A percentile compares a stretch with the other conserved stretches of the same genome.
phyloP scores from a whole-genome alignment of 2,329 filamentous ascomycete species.

The Sclerotinia glacialis region DNA sequence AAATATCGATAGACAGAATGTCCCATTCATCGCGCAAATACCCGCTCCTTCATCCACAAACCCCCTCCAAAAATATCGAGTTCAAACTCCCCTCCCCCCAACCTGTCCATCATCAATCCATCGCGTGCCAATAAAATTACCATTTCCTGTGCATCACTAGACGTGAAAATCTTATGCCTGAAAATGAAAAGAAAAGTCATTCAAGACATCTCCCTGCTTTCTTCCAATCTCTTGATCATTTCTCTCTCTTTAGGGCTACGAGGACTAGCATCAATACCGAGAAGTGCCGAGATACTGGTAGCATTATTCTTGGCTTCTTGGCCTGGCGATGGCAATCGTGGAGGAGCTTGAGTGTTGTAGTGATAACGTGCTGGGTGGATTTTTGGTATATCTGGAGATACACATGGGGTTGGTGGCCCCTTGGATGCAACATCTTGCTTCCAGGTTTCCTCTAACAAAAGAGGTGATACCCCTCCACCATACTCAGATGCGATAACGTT shows the following conservation, averaged over 20 bases:
- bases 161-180: no score
- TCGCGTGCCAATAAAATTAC: not conserved
- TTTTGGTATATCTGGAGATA: conserved; percentile 35
- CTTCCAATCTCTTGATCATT: conserved; percentile 55
- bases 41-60: not conserved
- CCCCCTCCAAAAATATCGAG: not conserved
- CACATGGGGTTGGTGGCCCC: conserved; percentile 39
- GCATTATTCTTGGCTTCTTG: conserved; percentile 40
- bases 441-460: conserved; percentile 69
- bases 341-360: conserved; percentile 45
- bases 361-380: conserved; percentile 14
- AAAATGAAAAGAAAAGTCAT: not conserved
- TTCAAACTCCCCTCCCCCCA: not conserved
- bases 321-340: conserved; percentile 51
- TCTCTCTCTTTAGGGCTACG: conserved; percentile 52
- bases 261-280: conserved; percentile 47
- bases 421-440: conserved; percentile 41
- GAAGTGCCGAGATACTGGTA: conserved; percentile 61
- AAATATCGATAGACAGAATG: not conserved
- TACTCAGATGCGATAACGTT: conserved; percentile 69
- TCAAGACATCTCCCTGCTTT: conserved; percentile 41
- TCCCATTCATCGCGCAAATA: not conserved
- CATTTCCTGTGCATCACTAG: not conserved
- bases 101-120: not conserved
- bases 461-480: conserved; percentile 59